phyloP scores from a whole-genome alignment of 257 asterid species.

The Cruciata laevipes region DNA sequence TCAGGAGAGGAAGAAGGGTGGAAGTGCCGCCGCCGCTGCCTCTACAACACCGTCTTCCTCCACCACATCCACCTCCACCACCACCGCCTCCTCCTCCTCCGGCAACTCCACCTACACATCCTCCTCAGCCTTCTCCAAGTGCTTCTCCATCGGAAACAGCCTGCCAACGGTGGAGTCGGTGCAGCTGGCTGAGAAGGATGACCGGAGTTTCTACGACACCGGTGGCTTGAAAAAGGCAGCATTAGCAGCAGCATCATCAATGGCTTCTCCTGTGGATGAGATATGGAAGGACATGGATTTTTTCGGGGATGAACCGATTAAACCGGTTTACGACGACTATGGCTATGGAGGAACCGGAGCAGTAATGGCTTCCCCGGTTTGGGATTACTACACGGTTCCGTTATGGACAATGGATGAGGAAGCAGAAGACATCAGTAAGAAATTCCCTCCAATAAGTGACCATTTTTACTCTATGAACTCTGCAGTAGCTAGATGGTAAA shows the following conservation, averaged over 20 bases:
- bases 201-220: slow-evolving; percentile 53
- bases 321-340: slow-evolving; percentile 16
- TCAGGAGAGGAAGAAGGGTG: slow-evolving; percentile 51
- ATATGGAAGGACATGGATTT: slow-evolving; percentile 78
- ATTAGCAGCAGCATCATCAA: neutral
- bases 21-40: neutral
- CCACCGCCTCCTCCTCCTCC: neutral
- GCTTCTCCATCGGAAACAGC: slow-evolving; percentile 32
- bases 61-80: slow-evolving; percentile 3
- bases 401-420: slow-evolving; percentile 50
- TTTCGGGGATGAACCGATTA: slow-evolving; percentile 32
- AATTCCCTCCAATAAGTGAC: slow-evolving; percentile 29
- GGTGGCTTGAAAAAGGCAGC: slow-evolving; percentile 34
- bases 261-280: slow-evolving; percentile 44
- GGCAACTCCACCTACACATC: slow-evolving; percentile 29
- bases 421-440: slow-evolving; percentile 32
- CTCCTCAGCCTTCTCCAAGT: slow-evolving; percentile 30
- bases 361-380: slow-evolving; percentile 38
- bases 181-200: slow-evolving; percentile 22
- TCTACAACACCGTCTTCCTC: neutral
- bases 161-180: slow-evolving; percentile 22
- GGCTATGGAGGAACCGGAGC: slow-evolving; percentile 1
- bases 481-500: slow-evolving; percentile 1
- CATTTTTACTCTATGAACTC: slow-evolving; percentile 23
- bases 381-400: slow-evolving; percentile 49